Evolutionary conservation across 148 eudicot genomes (phyloP), one percentile per base, ranked within the genome.

Genomic region (Tetragonia tetragonoides): DNA sequence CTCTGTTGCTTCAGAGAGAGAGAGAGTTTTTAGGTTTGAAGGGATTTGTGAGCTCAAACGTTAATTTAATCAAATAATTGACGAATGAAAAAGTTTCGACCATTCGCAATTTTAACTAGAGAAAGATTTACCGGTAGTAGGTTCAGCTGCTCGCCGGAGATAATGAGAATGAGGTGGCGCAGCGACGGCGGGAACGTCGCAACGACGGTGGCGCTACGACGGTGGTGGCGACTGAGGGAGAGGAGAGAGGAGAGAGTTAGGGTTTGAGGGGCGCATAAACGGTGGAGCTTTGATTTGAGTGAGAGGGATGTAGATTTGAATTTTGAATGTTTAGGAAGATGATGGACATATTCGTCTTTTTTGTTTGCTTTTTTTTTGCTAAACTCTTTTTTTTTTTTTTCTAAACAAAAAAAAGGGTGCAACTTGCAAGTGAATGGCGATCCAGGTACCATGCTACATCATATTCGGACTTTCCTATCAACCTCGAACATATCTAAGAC

Each of bases 181-280:
- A 28, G 34, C 34, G 34, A 28, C 34, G 34, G 34, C 34, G 34
- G 34, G 34, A 28, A 28, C 34, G 34, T 28, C 34, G 34, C 34
- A 8, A 46, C 24, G 39, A 6, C 44, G 42, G 40, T 37, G 40
- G 40, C 44, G 42, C 8, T 34, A 66, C 18, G 68, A 17, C 10
- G 68, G 42, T 10, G 65, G 72, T 34, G 40, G 59, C 46, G 46
- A 63, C 8, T 67, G 60, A 2, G 20, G 37, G 14, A 34, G 46
- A 15, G 67, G 66, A 0, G 23, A 10, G 28, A 3, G 7, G 18
- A 49, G 28, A 65, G 74, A 1, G 18, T 78, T 79, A 66, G 81
- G 81, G 76, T 79, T 79, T 79, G 77, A 49, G 63, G 56, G 81
- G 21, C 61, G 81, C 54, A 47, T 54, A 23, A 70, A 79, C 72